phyloP scores from a whole-genome alignment of 345 rosid genomes.

The Camelina laxa region DNA sequence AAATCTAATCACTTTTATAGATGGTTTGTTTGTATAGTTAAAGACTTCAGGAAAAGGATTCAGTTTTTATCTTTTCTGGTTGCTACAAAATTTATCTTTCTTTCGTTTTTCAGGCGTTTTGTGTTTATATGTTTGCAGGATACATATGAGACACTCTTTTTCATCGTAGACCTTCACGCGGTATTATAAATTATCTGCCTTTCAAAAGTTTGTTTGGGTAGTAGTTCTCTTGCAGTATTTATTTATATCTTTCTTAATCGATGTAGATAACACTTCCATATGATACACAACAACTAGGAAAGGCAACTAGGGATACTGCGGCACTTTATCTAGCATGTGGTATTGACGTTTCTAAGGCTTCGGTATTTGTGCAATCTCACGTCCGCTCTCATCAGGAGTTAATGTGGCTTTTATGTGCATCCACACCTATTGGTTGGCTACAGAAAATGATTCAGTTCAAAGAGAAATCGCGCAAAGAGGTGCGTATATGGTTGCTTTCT shows the following conservation, averaged over 20 bases:
- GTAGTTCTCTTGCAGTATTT: not conserved
- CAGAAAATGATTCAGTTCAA: slow-evolving; percentile 90
- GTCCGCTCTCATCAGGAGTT: slow-evolving; percentile 80
- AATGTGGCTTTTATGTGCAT: slow-evolving; percentile 81
- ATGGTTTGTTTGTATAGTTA: not conserved
- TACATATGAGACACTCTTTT: slow-evolving; percentile 78
- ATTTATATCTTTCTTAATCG: slow-evolving; percentile 1
- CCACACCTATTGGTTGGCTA: slow-evolving; percentile 92
- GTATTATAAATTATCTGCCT: slow-evolving; percentile 55
- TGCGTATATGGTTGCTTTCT: slow-evolving; percentile 42
- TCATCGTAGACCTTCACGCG: slow-evolving; percentile 90
- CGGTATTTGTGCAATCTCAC: slow-evolving; percentile 91
- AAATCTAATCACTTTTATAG: not conserved
- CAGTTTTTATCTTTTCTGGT: not conserved
- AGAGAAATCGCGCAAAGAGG: slow-evolving; percentile 92
- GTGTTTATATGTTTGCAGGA: slow-evolving; percentile 58
- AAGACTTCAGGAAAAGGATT: slow-evolving; percentile 2
- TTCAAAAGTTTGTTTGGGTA: not conserved
- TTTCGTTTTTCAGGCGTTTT: not conserved
- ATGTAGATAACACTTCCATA: slow-evolving; percentile 77
- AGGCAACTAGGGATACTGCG: slow-evolving; percentile 83
- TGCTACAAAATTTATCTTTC: slow-evolving; percentile 15
- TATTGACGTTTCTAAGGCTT: slow-evolving; percentile 81
- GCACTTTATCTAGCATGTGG: slow-evolving; percentile 96
- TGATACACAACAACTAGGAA: slow-evolving; percentile 65